Conservation (phyloP, 2,329 filamentous ascomycete genomes). For the Madurella fahalii region DNA sequence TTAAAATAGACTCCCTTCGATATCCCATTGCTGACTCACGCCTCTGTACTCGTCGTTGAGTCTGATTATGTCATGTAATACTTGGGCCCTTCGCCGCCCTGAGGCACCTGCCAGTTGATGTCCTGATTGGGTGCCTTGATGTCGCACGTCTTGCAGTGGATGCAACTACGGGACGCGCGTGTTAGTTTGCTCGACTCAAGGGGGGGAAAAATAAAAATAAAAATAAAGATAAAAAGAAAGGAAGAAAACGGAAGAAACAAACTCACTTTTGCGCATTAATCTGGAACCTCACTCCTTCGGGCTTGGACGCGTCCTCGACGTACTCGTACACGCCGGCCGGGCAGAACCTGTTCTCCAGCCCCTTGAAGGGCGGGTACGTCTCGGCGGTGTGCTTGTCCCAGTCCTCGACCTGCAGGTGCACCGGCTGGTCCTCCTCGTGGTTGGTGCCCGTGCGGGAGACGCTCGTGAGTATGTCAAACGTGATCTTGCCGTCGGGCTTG, state of each 20-base stretch:
- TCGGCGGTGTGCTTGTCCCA: conserved; percentile 85
- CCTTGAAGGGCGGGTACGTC: conserved; percentile 84
- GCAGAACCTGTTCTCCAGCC: conserved; percentile 93
- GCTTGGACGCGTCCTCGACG: conserved; percentile 83
- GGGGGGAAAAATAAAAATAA: too few relatives aligned
- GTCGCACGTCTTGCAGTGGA: conserved; percentile 99
- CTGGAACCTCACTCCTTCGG: conserved; percentile 88
- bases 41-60: neutral
- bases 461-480: conserved; percentile 92
- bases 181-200: conserved; percentile 25
- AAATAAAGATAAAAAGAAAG: too few relatives aligned
- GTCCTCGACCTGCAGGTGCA: conserved; percentile 90
- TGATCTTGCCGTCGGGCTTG: conserved; percentile 92
- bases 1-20: neutral
- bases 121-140: conserved; percentile 97
- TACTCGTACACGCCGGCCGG: conserved; percentile 98
- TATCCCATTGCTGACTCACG: neutral
- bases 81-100: conserved; percentile 77
- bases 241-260: neutral
- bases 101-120: conserved; percentile 94
- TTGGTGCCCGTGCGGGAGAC: conserved; percentile 95
- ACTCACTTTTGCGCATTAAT: conserved; percentile 97
- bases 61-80: conserved; percentile 61
- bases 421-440: conserved; percentile 97
- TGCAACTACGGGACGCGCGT: conserved; percentile 61